A percentile compares a stretch with the other conserved stretches of the same genome.
Evolutionary conservation across 495 filamentous ascomycete species (phyloP).

Genomic region (Xylaria castorea): DNA sequence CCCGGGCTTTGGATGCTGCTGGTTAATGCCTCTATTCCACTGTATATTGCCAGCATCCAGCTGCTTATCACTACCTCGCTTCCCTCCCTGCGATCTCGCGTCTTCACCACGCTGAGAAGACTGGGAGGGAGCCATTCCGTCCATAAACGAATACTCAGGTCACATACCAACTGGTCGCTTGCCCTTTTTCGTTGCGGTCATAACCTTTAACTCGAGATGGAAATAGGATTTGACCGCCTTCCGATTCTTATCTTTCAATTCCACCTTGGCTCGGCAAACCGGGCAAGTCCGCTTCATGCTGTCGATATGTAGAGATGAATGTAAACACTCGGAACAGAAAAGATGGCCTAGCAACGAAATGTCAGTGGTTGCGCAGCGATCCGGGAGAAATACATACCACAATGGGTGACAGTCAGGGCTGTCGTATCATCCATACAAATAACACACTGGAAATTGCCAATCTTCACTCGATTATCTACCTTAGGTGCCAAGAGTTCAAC

Average conservation of each 20-base stretch:
- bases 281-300: slow-evolving; percentile 56
- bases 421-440: slow-evolving; percentile 85
- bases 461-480: slow-evolving; percentile 58
- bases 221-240: slow-evolving; percentile 54
- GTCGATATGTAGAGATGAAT: slow-evolving; percentile 71
- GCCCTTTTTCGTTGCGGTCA: slow-evolving; percentile 56
- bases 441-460: slow-evolving; percentile 71
- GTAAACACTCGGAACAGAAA: slow-evolving; percentile 84
- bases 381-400: slow-evolving; percentile 66
- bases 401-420: slow-evolving; percentile 78
- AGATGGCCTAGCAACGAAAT: slow-evolving; percentile 68
- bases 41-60: background rate
- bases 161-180: slow-evolving; percentile 43
- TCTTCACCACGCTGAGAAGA: slow-evolving; percentile 34
- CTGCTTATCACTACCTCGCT: background rate
- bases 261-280: slow-evolving; percentile 62
- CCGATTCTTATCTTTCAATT: slow-evolving; percentile 54
- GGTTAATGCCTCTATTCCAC: background rate
- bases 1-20: background rate
- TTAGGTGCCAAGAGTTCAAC: slow-evolving; percentile 57
- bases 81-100: slow-evolving; percentile 27
- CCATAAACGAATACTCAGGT: slow-evolving; percentile 11
- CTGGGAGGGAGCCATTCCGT: background rate
- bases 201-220: slow-evolving; percentile 67
- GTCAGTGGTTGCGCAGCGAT: background rate